A percentile compares a stretch with the other conserved stretches of the same genome.
These are phyloP conservation scores for Carex arenaria DNA, from an alignment of 202 grass and related monocot species.

Conservation along the genomic window DNA sequence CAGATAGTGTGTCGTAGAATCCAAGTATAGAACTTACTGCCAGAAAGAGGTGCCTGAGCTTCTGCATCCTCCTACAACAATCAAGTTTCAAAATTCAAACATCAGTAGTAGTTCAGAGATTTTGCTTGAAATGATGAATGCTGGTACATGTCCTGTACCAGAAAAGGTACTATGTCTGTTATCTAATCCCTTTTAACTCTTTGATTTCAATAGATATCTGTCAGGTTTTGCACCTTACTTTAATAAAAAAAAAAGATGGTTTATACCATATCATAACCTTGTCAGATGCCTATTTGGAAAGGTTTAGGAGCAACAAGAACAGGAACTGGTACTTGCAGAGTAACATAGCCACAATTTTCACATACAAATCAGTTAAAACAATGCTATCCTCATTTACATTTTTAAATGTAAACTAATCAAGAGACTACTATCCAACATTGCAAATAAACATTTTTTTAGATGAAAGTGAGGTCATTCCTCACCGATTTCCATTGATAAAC, in stretches of 20 bases:
- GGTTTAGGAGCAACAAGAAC: background rate
- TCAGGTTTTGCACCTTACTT: no score
- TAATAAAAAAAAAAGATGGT: no score
- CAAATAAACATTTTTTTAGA: no score
- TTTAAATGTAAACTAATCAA: background rate
- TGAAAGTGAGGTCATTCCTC: no score
- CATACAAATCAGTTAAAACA: background rate
- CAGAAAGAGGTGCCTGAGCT: background rate
- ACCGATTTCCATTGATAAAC: no score
- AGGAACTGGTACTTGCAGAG: background rate
- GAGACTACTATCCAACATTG: no score
- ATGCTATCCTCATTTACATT: background rate
- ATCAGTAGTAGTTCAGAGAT: background rate
- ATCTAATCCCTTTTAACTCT: no score
- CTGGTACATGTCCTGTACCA: background rate
- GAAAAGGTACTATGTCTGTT: background rate
- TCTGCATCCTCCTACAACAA: conserved; percentile 13
- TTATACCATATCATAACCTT: no score
- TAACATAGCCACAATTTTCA: background rate
- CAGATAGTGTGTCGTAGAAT: background rate
- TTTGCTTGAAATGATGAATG: background rate
- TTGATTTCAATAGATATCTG: no score
- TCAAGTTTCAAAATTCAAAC: background rate
- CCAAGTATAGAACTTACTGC: conserved; percentile 11
- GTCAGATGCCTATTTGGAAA: no score